Percentiles rank a stretch among this genome's conserved stretches.
phyloP scores from a whole-genome alignment of 352 stramenopile genomes.

The Globisporangium sylvaticum region DNA sequence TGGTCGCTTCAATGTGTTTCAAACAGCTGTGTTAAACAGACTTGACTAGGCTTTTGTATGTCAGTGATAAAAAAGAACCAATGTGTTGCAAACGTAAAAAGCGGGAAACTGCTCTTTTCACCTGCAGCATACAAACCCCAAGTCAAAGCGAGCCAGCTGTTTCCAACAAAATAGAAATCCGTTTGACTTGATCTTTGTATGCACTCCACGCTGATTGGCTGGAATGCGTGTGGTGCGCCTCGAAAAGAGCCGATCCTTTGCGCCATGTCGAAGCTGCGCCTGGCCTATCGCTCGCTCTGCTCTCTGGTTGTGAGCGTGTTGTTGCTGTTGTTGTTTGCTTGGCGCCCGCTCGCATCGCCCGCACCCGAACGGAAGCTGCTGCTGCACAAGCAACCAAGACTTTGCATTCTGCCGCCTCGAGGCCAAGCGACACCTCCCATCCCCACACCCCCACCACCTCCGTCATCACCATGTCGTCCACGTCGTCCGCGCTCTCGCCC shows the following conservation, averaged over 20 bases:
- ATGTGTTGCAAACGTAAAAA: neutral
- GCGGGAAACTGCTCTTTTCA: neutral
- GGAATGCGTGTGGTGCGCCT: neutral
- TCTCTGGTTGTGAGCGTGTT: neutral
- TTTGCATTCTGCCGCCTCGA: conserved; percentile 37
- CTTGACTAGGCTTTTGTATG: neutral
- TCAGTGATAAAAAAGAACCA: neutral
- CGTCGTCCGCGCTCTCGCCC: conserved; percentile 41
- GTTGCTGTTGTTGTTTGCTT: neutral
- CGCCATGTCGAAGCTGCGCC: conserved; percentile 10
- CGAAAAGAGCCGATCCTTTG: conserved; percentile 6
- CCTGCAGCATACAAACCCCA: neutral
- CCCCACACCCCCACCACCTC: conserved; percentile 16
- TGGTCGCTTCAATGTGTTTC: conserved; percentile 5
- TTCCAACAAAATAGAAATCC: neutral
- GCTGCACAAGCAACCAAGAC: conserved; percentile 23
- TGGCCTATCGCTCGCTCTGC: neutral
- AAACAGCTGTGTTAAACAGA: neutral
- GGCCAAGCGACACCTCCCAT: conserved; percentile 26
- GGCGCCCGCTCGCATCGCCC: neutral
- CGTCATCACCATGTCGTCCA: conserved; percentile 30
- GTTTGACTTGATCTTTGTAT: neutral
- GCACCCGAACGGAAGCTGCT: neutral
- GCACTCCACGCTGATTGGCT: neutral
- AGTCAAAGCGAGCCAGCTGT: neutral